These are phyloP conservation scores for Fusarium luffae DNA, from an alignment of 2,329 filamentous ascomycete genomes.

Conservation along the genomic window DNA sequence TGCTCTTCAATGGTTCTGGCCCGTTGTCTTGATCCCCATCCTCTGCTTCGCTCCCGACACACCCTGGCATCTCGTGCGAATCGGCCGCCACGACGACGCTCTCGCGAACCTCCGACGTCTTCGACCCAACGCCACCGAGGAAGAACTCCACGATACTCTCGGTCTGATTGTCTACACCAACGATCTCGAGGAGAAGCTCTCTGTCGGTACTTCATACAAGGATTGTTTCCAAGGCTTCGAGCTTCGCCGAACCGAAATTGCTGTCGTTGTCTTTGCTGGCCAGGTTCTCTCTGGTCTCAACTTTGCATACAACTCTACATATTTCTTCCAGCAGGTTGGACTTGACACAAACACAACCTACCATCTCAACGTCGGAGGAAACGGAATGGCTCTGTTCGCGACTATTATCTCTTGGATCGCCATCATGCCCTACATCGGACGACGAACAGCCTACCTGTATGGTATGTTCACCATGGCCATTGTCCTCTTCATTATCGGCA, in stretches of 20 bases:
- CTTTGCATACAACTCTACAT: conserved; percentile 56
- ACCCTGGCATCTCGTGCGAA: conserved; percentile 57
- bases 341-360: conserved; percentile 47
- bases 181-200: conserved; percentile 52
- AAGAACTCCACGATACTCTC: conserved; percentile 51
- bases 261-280: conserved; percentile 51
- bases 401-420: conserved; percentile 57
- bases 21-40: conserved; percentile 53
- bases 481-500: conserved; percentile 55
- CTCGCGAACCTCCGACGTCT: conserved; percentile 50
- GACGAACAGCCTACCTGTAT: conserved; percentile 57
- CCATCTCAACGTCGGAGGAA: conserved; percentile 54
- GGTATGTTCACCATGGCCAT: conserved; percentile 56
- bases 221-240: conserved; percentile 59
- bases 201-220: conserved; percentile 53
- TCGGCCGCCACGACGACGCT: conserved; percentile 50
- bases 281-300: conserved; percentile 51
- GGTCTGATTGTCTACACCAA: conserved; percentile 58
- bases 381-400: conserved; percentile 55
- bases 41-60: conserved; percentile 59
- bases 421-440: conserved; percentile 56
- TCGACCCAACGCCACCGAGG: conserved; percentile 42
- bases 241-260: conserved; percentile 53
- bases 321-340: conserved; percentile 55
- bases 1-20: conserved; percentile 62